Conservation (phyloP, 176 grass and related monocot genomes). For the Cenchrus purpureus region DNA sequence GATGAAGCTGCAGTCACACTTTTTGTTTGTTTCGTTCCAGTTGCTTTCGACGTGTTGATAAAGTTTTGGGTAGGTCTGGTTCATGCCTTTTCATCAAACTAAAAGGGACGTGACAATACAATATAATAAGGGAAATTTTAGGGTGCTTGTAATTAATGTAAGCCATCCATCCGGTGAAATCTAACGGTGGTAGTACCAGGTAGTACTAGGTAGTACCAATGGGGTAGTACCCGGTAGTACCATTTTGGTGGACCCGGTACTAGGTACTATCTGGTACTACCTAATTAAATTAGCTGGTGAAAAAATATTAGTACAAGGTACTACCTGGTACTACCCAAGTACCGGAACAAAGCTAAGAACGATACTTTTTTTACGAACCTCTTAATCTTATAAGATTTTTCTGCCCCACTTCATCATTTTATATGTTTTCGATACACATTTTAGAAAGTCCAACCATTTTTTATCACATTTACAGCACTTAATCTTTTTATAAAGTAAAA, state of each 20-base stretch:
- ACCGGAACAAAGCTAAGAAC: background rate
- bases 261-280: too few species aligned
- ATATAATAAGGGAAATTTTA: too few species aligned
- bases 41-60: constrained; percentile 78
- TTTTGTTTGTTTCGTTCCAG: constrained; percentile 84
- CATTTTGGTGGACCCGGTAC: too few species aligned
- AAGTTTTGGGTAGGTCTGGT: constrained; percentile 79
- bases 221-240: too few species aligned
- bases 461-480: background rate
- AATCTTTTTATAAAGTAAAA: constrained; percentile 1
- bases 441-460: background rate
- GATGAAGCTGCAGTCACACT: constrained; percentile 80
- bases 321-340: too few species aligned
- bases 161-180: too few species aligned
- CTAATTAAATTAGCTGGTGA: too few species aligned
- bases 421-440: constrained; percentile 6
- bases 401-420: background rate
- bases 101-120: background rate
- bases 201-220: too few species aligned
- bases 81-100: constrained; percentile 31
- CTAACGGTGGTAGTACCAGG: too few species aligned
- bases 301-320: too few species aligned
- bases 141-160: too few species aligned
- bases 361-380: constrained; percentile 3
- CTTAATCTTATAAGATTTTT: background rate